Base-by-base conservation (phyloP, 2,329 filamentous ascomycete genomes). In the Aspergillus versicolor region DNA sequence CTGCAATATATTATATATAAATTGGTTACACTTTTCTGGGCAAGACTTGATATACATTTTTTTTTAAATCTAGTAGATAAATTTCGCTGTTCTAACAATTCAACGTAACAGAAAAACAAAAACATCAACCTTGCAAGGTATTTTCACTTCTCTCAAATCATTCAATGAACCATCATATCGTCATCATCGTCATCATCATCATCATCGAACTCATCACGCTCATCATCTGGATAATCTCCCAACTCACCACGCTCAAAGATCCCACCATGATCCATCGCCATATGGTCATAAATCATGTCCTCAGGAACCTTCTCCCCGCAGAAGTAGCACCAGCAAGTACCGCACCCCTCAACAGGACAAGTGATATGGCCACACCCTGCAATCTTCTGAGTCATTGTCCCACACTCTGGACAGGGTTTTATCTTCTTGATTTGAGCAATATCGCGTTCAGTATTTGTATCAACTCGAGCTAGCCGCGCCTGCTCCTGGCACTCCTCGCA, bases 351-450 rank as follows among this genome's bases (percentile, higher is more conserved):
- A 19, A 71, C 62, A 3, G 65, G 62, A 59, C 75, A 78, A 5
- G 50, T 61, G 3, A 79, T 78, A 58, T 79, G 77, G 21, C 72
- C 72, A 44, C 76, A 78, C 1, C 76, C 77, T 3, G 63, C 60
- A 17, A 67, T 60, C 63, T 74, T 76, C 60, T 76, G 59, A 8
- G 75, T 77, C 51, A 69, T 62, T 2, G 68, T 69, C 2, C 64
- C 66, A 52, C 77, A 79, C 0, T 68, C 65, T 1, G 76, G 77
- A 59, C 77, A 81, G 0, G 65, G 43, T 55, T 63, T 68, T 32
- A 70, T 63, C 17, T 47, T 55, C 4, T 22, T 21, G 3, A 22
- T 13, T 5, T 27, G 24, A 12, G 17, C 19, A 24, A 24, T n/a
- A 9, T 41, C 13, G 13, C 40, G 41, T n/a, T 27, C 45, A 4